These are phyloP conservation scores for Penicillium sp. DNA, from an alignment of 2,329 filamentous ascomycete genomes.

Conservation along the genomic window DNA sequence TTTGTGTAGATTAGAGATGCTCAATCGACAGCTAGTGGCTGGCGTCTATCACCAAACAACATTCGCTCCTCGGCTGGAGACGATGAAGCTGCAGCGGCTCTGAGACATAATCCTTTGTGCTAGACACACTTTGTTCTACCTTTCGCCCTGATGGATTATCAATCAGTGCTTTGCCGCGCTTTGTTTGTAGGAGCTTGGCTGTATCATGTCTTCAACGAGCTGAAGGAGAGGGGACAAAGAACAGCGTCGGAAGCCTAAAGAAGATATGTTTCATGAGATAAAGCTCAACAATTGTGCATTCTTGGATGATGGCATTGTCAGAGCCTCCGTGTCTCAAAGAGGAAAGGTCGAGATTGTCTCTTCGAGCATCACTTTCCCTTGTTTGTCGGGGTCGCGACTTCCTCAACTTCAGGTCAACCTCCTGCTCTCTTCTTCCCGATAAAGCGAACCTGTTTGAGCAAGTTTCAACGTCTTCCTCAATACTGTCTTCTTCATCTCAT, in stretches of 20 bases:
- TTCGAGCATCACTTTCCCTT: neutral
- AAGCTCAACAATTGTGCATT: neutral
- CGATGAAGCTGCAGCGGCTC: too few species aligned
- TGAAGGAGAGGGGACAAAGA: neutral
- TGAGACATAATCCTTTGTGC: neutral
- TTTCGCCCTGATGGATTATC: neutral
- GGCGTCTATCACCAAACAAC: neutral
- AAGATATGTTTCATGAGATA: neutral
- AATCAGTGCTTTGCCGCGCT: neutral
- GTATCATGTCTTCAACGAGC: too few species aligned
- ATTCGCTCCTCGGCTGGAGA: neutral
- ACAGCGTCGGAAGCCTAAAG: neutral
- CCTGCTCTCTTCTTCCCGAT: neutral
- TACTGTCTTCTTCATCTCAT: neutral
- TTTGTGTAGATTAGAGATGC: too few species aligned
- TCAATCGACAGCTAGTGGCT: too few species aligned
- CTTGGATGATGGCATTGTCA: neutral
- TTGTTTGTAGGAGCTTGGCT: neutral
- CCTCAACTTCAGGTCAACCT: neutral
- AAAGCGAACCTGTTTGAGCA: neutral
- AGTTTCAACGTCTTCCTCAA: neutral
- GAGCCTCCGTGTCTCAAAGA: neutral
- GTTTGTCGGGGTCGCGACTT: neutral
- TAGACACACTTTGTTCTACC: neutral
- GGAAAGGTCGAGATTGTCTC: neutral